Evolutionary conservation across 148 eudicot genomes (phyloP), one percentile per base, ranked within the genome.

Genomic region (Hydrangea macrophylla): DNA sequence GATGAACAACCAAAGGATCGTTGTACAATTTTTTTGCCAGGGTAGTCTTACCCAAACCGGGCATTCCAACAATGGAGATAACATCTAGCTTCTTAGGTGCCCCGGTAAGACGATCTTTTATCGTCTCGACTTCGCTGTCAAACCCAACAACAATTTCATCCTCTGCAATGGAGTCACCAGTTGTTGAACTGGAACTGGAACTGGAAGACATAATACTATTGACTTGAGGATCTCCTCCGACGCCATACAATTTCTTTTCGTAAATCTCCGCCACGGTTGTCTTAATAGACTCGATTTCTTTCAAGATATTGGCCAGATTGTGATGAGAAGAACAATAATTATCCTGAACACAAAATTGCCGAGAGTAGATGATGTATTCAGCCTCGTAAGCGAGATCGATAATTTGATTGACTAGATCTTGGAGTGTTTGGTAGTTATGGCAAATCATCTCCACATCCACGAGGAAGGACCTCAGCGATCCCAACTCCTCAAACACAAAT

Each of bases 1-100:
- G 53, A 28, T 67, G 44, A 1, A 56, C 62, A 17, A 64, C 17
- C 2, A 53, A 26, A 9, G 55, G 67, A 51, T 76, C 63, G 5
- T 39, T 60, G 40, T 58, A 76, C 15, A 60, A 27, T 22, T 60
- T 60, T 2, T 17, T 60, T 2, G 44, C 64, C 13, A 60, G 11
- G 36, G 74, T 75, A 2, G 79, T 70, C 70, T 70, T 75, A 37
- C 42, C 42, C 7, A 37, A 12, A 7, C 42, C 42, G 11, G 42
- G 65, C 79, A 69, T 70, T 10, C 79, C 74, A 11, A 71, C 57
- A 33, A 75, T 70, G 15, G 79, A 54, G 26, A 75, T 73, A 20
- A 69, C 45, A 18, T 75, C 53, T 20, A 65, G 58, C 32, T 70
- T 42, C 3, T 30, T 32, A 9, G 55, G 33, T 22, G 58, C 72